These are phyloP conservation scores for Sporothrix phasma DNA, from an alignment of 2,329 filamentous ascomycete genomes.

Conservation along the genomic window DNA sequence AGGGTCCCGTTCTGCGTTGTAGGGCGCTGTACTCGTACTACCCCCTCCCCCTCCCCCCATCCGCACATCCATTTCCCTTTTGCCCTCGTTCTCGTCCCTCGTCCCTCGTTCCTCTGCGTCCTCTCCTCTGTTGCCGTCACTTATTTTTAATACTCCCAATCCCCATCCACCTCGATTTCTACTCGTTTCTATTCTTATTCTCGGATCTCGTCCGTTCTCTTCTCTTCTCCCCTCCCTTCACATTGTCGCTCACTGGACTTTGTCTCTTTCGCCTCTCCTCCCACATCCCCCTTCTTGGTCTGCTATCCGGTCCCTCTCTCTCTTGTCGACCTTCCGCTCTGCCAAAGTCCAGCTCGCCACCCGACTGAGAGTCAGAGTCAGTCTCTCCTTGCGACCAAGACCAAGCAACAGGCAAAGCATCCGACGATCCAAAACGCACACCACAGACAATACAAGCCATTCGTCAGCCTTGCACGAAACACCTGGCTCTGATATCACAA, in stretches of 20 bases:
- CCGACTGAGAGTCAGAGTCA: neutral
- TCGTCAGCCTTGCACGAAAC: neutral
- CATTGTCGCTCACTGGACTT: neutral
- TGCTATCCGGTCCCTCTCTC: conserved; percentile 3
- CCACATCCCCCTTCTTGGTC: neutral
- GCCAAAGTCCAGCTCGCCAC: neutral
- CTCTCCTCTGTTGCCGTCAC: neutral
- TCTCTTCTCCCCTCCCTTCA: neutral
- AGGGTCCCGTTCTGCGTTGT: neutral
- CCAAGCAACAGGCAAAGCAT: neutral
- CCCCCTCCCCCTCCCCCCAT: neutral
- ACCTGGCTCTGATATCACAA: neutral
- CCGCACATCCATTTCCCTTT: neutral
- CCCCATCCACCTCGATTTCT: conserved; percentile 10
- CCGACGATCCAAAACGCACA: neutral
- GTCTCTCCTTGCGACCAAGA: neutral
- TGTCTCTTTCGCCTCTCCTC: neutral
- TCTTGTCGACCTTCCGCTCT: neutral
- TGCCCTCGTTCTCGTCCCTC: neutral
- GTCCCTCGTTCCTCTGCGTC: neutral
- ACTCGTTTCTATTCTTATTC: conserved; percentile 6
- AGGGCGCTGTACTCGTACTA: neutral
- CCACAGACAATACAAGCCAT: neutral
- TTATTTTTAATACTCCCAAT: conserved; percentile 8
- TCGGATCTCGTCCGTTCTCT: neutral